Base-by-base conservation (phyloP, 2,329 filamentous ascomycete genomes). In the Clonostachys byssicola region DNA sequence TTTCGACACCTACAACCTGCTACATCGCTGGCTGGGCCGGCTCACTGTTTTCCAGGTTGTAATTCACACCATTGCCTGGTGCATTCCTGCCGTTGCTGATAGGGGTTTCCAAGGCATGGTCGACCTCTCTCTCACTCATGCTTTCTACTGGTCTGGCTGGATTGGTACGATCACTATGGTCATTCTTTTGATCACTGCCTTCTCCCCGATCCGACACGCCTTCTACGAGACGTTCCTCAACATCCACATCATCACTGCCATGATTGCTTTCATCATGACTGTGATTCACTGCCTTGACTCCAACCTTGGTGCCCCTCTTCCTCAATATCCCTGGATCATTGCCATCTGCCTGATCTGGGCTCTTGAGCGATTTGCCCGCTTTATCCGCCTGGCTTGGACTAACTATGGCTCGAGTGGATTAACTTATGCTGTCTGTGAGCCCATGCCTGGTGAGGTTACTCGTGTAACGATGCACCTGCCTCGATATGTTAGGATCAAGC, bases 211-310 rank as follows among this genome's bases (percentile, higher is more conserved):
- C 45, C 85, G 94, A 51, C 92, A 96, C 66, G 91, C 92, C 38
- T 96, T 96, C 64, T 99, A 99, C 71, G 94, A 99, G 71, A 95
- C 90, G 1, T 99, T 99, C 71, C 78, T 97, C 57, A 89, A 88
- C 62, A 68, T 86, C 33, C 94, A 97, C 69, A 91, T 95, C 56
- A 65, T 88, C 36, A 71, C 95, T 44, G 90, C 85, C 38, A 65
- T 86, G 35, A 61, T 89, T 46, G 72, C 75, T 43, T 79, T 96
- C 44, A 73, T 80, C 48, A 85, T 84, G 58, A 83, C 92, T 9
- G 94, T 85, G 78, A 72, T 92, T 36, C 94, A 97, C 71, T 83
- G 89, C 57, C 74, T 81, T 41, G 72, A 88, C 10, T 80, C 89
- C 30, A 66, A 73, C 5, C 71, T 90, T 34, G 66, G 80, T 13